phyloP scores from a whole-genome alignment of 176 grass and related monocot species.

The Eleusine indica region DNA sequence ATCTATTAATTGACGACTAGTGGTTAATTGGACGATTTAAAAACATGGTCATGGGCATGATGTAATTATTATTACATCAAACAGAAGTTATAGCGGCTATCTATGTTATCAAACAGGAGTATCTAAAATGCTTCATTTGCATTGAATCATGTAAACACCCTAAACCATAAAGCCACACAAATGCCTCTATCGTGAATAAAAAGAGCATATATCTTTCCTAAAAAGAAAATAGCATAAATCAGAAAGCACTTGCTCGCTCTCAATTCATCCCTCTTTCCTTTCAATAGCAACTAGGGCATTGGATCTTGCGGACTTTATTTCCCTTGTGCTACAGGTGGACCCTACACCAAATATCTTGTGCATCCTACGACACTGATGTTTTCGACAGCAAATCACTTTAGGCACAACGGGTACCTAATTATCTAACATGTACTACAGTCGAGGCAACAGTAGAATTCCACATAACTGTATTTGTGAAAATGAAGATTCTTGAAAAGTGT shows the following conservation, averaged over 20 bases:
- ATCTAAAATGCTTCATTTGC: neutral
- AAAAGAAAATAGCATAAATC: slow-evolving; percentile 2
- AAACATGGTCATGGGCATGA: neutral
- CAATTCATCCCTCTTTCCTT: neutral
- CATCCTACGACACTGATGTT: neutral
- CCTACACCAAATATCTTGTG: neutral
- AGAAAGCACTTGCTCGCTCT: neutral
- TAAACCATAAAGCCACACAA: slow-evolving; percentile 1
- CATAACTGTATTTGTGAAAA: too few relatives aligned
- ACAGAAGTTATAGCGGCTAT: neutral
- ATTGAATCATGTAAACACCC: neutral
- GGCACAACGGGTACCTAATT: neutral
- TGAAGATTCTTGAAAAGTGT: too few relatives aligned
- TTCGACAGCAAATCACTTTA: neutral
- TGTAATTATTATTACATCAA: neutral
- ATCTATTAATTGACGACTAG: too few relatives aligned
- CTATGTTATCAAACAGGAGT: neutral
- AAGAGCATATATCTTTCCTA: neutral
- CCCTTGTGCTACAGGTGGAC: neutral
- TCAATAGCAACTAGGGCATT: neutral
- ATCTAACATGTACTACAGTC: too few relatives aligned
- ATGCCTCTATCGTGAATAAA: neutral
- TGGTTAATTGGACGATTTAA: too few relatives aligned
- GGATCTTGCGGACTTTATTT: neutral
- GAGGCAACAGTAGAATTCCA: too few relatives aligned